These are phyloP conservation scores for Phellinidium pouzarii DNA, from an alignment of 1,284 basidiomycete genomes.

Conservation along the genomic window DNA sequence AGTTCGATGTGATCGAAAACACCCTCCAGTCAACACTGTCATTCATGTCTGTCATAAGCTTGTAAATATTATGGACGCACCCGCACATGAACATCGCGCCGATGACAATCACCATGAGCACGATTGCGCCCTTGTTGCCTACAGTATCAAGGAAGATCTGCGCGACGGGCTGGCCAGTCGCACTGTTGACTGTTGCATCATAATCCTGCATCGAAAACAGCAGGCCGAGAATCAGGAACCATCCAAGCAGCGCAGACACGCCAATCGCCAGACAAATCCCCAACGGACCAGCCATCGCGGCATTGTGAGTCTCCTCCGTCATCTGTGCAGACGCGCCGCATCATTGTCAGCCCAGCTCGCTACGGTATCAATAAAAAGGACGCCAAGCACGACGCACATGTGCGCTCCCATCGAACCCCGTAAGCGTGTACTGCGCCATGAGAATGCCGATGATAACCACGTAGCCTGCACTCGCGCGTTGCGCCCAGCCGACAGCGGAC, in stretches of 20 bases:
- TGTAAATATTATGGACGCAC: conserved; percentile 27
- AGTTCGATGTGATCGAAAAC: conserved; percentile 72
- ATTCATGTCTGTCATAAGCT: too few species aligned
- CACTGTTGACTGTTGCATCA: conserved; percentile 41
- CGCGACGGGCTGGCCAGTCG: conserved; percentile 62
- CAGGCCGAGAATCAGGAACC: conserved; percentile 64
- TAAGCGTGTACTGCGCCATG: conserved; percentile 66
- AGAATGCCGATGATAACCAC: conserved; percentile 64
- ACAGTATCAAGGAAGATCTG: conserved; percentile 74
- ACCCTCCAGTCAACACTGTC: conserved; percentile 33
- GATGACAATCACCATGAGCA: conserved; percentile 66
- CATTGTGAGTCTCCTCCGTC: conserved; percentile 74
- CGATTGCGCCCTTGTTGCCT: conserved; percentile 63
- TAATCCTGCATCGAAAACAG: conserved; percentile 74
- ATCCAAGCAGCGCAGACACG: conserved; percentile 66
- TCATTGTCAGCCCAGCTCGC: background rate
- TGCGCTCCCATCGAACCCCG: conserved; percentile 66
- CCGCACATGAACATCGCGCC: conserved; percentile 70
- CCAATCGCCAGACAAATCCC: conserved; percentile 69
- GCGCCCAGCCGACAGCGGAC: conserved; percentile 48
- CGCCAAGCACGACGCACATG: conserved; percentile 38
- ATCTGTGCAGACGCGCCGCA: conserved; percentile 39
- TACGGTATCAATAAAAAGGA: conserved; percentile 4
- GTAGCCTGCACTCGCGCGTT: conserved; percentile 61
- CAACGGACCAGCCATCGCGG: conserved; percentile 58